Conservation (phyloP, 2,329 filamentous ascomycete species). For the Fusarium nurragi region DNA sequence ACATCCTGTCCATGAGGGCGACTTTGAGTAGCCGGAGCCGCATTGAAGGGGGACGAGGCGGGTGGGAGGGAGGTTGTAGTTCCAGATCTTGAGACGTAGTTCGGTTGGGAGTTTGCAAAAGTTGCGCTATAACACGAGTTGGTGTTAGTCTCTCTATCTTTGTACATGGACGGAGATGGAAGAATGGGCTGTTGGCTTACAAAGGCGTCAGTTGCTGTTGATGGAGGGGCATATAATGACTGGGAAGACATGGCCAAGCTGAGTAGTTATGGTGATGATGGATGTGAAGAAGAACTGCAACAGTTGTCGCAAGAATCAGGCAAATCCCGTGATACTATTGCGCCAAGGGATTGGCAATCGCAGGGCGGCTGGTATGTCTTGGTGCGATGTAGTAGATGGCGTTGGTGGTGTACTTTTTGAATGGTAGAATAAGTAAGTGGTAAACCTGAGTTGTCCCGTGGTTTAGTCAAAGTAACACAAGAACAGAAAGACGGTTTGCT, state of each 20-base stretch:
- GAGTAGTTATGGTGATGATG: not conserved
- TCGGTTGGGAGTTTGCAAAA: conserved; percentile 58
- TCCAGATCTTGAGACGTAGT: conserved; percentile 60
- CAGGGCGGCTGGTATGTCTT: not conserved
- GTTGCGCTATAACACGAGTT: conserved; percentile 46
- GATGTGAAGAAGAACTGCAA: not conserved
- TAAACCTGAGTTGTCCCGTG: not conserved
- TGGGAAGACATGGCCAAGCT: conserved; percentile 16
- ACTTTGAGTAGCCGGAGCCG: conserved; percentile 44
- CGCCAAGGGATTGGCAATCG: not conserved
- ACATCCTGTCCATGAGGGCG: conserved; percentile 48
- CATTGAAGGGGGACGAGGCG: conserved; percentile 58
- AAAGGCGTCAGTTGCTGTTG: conserved; percentile 19
- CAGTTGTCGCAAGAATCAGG: not conserved
- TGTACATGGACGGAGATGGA: not conserved
- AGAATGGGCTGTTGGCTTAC: conserved; percentile 21
- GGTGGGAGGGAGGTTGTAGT: conserved; percentile 53
- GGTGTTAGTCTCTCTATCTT: conserved; percentile 9
- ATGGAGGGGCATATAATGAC: not conserved
- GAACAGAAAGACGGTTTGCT: not conserved
- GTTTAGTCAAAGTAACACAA: not conserved
- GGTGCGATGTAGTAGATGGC: not conserved
- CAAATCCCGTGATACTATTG: conserved; percentile 1
- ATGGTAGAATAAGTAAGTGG: not conserved
- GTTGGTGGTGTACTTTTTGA: not conserved